Evolutionary conservation across 2,329 filamentous ascomycete species (phyloP).

Genomic region (Hymenoscyphus albidus): DNA sequence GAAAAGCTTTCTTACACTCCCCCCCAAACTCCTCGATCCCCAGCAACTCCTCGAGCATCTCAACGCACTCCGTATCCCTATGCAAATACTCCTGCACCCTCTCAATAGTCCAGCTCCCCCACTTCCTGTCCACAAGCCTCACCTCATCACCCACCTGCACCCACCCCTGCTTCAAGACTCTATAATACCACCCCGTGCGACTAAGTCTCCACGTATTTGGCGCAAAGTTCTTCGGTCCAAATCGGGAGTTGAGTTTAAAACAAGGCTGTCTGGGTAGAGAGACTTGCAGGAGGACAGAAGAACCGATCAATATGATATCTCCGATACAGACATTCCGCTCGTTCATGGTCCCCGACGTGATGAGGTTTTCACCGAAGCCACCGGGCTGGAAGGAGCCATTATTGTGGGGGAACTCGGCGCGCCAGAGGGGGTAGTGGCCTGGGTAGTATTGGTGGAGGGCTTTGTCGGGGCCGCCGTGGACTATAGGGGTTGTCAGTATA

Average conservation of each 20-base stretch:
- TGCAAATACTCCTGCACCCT: slow-evolving; percentile 60
- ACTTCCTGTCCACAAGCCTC: slow-evolving; percentile 49
- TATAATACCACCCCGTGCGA: slow-evolving; percentile 64
- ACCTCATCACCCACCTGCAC: slow-evolving; percentile 56
- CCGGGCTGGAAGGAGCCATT: slow-evolving; percentile 51
- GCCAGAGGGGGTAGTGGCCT: slow-evolving; percentile 55
- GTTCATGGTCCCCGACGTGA: slow-evolving; percentile 50
- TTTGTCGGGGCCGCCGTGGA: slow-evolving; percentile 61
- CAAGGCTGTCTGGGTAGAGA: slow-evolving; percentile 61
- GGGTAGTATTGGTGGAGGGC: slow-evolving; percentile 56
- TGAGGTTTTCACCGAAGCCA: slow-evolving; percentile 63
- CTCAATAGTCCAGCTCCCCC: slow-evolving; percentile 60
- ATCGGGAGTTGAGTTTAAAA: slow-evolving; percentile 67
- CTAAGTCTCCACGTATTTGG: slow-evolving; percentile 52
- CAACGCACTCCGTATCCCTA: slow-evolving; percentile 45
- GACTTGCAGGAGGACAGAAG: slow-evolving; percentile 52
- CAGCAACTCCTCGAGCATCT: slow-evolving; percentile 49
- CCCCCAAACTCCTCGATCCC: slow-evolving; percentile 35
- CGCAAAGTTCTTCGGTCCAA: slow-evolving; percentile 59
- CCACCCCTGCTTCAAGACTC: slow-evolving; percentile 52
- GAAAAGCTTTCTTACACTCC: slow-evolving; percentile 50
- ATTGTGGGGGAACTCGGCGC: slow-evolving; percentile 47
- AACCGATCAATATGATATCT: slow-evolving; percentile 51
- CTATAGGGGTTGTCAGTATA: not conserved
- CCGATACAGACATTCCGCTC: slow-evolving; percentile 64